phyloP scores from a whole-genome alignment of 495 filamentous ascomycete genomes.

The Tricharina praecox region DNA sequence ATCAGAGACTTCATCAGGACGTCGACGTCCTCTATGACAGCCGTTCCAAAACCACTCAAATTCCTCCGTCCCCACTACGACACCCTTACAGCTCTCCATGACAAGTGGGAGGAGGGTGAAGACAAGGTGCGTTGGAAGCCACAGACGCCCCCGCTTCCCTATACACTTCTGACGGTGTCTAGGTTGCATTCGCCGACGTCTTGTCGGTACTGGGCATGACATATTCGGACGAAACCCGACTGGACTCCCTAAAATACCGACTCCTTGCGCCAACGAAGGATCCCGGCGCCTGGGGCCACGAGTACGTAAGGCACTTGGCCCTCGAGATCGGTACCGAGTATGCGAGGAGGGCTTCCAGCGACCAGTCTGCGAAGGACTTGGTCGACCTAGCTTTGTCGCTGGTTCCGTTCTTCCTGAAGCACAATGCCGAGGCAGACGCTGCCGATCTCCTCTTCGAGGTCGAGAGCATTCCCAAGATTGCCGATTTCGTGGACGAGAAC shows the following conservation, averaged over 20 bases:
- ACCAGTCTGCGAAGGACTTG: slow-evolving; percentile 46
- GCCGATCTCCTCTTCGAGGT: slow-evolving; percentile 93
- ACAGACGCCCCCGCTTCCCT: not conserved
- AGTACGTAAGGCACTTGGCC: slow-evolving; percentile 91
- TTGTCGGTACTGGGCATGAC: slow-evolving; percentile 98
- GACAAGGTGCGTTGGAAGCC: slow-evolving; percentile 43
- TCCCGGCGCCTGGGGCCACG: slow-evolving; percentile 93
- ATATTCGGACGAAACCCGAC: slow-evolving; percentile 85
- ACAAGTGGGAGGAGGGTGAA: slow-evolving; percentile 65
- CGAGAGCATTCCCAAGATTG: slow-evolving; percentile 89
- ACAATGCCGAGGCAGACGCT: slow-evolving; percentile 94
- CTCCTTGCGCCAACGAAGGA: slow-evolving; percentile 78
- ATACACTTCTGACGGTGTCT: not conserved
- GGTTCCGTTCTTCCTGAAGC: slow-evolving; percentile 87
- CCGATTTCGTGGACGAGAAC: slow-evolving; percentile 76
- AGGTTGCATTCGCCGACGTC: slow-evolving; percentile 80
- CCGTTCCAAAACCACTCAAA: slow-evolving; percentile 94
- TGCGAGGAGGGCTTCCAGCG: slow-evolving; percentile 44
- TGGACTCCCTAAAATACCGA: slow-evolving; percentile 90
- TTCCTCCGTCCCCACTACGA: slow-evolving; percentile 93
- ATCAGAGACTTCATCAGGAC: slow-evolving; percentile 98
- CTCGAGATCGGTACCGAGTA: slow-evolving; percentile 93
- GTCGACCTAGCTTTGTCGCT: slow-evolving; percentile 64
- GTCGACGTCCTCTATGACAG: slow-evolving; percentile 97
- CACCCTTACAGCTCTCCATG: slow-evolving; percentile 67